Evolutionary conservation across 2,329 filamentous ascomycete genomes (phyloP).

Genomic region (Paecilomyces sp.): DNA sequence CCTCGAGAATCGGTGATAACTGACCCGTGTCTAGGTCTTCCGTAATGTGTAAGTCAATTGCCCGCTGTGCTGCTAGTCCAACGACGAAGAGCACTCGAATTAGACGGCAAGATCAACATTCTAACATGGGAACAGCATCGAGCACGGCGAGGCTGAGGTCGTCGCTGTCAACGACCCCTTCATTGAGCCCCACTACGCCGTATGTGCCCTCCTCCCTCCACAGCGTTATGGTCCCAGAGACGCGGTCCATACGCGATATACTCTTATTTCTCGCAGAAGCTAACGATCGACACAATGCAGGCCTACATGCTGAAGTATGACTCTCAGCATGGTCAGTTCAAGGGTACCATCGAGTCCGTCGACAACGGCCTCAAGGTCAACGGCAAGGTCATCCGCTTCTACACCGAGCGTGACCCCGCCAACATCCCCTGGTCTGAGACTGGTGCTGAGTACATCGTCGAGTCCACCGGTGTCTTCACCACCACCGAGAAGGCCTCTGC

Average conservation of each 20-base stretch:
- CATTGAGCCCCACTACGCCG: conserved; percentile 96
- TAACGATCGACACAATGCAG: conserved; percentile 39
- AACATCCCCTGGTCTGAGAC: conserved; percentile 84
- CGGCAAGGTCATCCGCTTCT: conserved; percentile 93
- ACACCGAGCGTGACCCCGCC: conserved; percentile 83
- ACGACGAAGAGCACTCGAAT: not conserved
- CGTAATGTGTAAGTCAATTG: conserved; percentile 70
- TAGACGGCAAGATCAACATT: not conserved
- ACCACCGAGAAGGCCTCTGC: conserved; percentile 91
- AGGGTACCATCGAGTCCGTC: conserved; percentile 74
- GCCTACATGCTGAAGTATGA: conserved; percentile 99
- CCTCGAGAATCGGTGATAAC: conserved; percentile 15
- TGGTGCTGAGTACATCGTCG: conserved; percentile 87
- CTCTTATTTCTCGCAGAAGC: conserved; percentile 5
- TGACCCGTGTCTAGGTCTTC: conserved; percentile 57
- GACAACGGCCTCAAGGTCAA: conserved; percentile 75
- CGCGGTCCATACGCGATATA: not conserved
- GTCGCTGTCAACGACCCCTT: conserved; percentile 99
- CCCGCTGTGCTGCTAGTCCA: not conserved
- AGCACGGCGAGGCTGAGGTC: conserved; percentile 82
- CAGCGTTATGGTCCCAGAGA: not conserved
- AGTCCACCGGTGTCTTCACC: conserved; percentile 99
- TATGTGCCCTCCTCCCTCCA: conserved; percentile 49
- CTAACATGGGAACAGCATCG: conserved; percentile 48
- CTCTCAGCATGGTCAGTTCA: conserved; percentile 93